Conservation (phyloP, 208 protist genomes). For the Leishmania tarentolae region DNA sequence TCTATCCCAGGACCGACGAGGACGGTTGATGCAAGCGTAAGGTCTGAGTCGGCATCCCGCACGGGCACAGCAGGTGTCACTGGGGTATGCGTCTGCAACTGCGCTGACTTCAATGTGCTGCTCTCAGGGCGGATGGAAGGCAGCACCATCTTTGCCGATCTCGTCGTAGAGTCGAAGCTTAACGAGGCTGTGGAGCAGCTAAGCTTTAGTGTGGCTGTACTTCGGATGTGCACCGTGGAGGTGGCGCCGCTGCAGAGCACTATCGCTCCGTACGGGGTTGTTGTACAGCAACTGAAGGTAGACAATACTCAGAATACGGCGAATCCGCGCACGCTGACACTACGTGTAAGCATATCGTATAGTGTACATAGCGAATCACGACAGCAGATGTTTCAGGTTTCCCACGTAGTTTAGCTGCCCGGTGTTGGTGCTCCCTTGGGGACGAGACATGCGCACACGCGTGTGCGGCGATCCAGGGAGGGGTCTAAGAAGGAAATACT, state of each 20-base stretch:
- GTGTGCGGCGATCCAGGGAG: not conserved
- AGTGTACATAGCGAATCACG: constrained; percentile 34
- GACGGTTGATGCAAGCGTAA: not conserved
- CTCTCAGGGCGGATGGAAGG: constrained; percentile 34
- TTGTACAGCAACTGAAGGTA: constrained; percentile 57
- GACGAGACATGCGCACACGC: not conserved
- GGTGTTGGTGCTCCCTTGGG: not conserved
- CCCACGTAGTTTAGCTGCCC: constrained; percentile 19
- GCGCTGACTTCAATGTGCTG: constrained; percentile 52
- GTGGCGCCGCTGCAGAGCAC: constrained; percentile 53
- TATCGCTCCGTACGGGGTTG: constrained; percentile 35
- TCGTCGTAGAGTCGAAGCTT: constrained; percentile 49
- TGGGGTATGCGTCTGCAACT: constrained; percentile 47
- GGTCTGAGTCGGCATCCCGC: not conserved
- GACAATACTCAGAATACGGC: constrained; percentile 50
- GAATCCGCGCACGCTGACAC: constrained; percentile 52
- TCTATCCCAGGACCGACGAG: constrained; percentile 11
- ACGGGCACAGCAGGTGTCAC: not conserved
- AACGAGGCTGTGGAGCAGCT: constrained; percentile 45
- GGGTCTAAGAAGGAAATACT: not conserved
- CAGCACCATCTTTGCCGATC: constrained; percentile 28
- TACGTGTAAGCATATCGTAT: constrained; percentile 81
- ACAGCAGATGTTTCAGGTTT: constrained; percentile 73
- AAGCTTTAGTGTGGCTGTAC: constrained; percentile 73
- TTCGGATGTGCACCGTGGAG: constrained; percentile 58